A percentile compares a stretch with the other conserved stretches of the same genome.
Conservation (phyloP, 2,329 filamentous ascomycete species). For the Emericellopsis atlantica region DNA sequence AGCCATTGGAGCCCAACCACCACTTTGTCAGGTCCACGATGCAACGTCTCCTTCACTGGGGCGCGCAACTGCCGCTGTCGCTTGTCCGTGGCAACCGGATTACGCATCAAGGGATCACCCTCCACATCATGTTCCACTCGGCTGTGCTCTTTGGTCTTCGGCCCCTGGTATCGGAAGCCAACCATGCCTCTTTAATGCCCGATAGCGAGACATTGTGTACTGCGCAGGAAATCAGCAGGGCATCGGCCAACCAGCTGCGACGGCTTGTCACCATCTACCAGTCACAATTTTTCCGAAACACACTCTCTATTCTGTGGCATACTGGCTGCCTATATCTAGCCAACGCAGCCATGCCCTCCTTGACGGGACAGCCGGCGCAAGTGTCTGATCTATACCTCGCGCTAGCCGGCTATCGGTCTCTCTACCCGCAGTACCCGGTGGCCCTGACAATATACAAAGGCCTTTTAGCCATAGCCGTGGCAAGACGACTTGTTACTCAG, state of each 20-base stretch:
- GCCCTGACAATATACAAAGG: slow-evolving; percentile 2
- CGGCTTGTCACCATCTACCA: slow-evolving; percentile 3
- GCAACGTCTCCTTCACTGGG: slow-evolving; percentile 1
- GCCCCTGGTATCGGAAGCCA: slow-evolving; percentile 1
- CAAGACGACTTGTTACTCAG: neutral
- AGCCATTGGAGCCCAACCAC: neutral
- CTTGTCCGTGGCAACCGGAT: slow-evolving; percentile 4
- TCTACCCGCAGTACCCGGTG: slow-evolving; percentile 3
- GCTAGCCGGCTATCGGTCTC: slow-evolving; percentile 3
- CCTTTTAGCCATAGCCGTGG: slow-evolving; percentile 3
- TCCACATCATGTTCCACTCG: slow-evolving; percentile 5
- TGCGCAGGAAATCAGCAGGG: neutral
- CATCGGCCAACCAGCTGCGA: slow-evolving; percentile 3
- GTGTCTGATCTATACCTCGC: slow-evolving; percentile 1
- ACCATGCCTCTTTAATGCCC: neutral
- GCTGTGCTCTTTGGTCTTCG: slow-evolving; percentile 1
- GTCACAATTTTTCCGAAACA: slow-evolving; percentile 1
- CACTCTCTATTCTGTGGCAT: slow-evolving; percentile 4
- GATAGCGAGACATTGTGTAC: neutral
- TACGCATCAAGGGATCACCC: slow-evolving; percentile 3
- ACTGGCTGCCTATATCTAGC: slow-evolving; percentile 4
- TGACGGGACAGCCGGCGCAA: neutral
- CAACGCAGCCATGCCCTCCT: slow-evolving; percentile 1
- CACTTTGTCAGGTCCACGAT: slow-evolving; percentile 1
- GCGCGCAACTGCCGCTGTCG: slow-evolving; percentile 1